Evolutionary conservation across 2,329 filamentous ascomycete species (phyloP), one percentile per base, ranked within the genome.

Genomic region (Nemania sp.): DNA sequence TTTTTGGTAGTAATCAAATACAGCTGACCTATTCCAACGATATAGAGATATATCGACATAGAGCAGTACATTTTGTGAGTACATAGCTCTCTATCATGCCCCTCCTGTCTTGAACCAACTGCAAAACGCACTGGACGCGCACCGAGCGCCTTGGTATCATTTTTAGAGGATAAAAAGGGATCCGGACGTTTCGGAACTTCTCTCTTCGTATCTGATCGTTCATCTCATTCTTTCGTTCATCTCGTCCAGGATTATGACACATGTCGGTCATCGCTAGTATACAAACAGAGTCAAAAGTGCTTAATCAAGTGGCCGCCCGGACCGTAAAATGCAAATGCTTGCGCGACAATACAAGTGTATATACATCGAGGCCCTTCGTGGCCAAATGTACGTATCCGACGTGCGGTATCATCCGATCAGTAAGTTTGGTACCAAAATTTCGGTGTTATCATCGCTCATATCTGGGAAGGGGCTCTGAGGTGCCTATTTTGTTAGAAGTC

Each of bases 401-500:
- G 5, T 21, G 48, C 40, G 13, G n/a, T 29, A 32, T 52, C 13
- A 17, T 18, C 32, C 37, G 29, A 39, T 35, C 11, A 11, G 42
- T 49, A 34, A 21, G 51, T 17, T 34, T 17, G 54, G 18, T n/a
- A 43, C 20, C 11, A 34, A 18, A 7, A 25, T 45, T 32, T 32
- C 37, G 15, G 35, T 39, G 11, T 25, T 35, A 45, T 72, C 65
- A 76, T 64, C 74, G 68, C 62, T 76, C 74, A 56, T 76, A 76
- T 64, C 65, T 72, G 13, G 74, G 74, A 51, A 76, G 64, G 12
- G 68, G 74, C 59, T 76, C 74, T 42, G 60, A 58, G 25, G 62
- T 17, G 13, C 60, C 42, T 43, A 61, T n/a, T 53, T 60, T 66
- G 59, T 55, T 68, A 60, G 70, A 79, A 75, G 67, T 83, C 79